Evolutionary conservation across 805 yeast species (phyloP).

Genomic region (Wickerhamomyces sydowiorum): DNA sequence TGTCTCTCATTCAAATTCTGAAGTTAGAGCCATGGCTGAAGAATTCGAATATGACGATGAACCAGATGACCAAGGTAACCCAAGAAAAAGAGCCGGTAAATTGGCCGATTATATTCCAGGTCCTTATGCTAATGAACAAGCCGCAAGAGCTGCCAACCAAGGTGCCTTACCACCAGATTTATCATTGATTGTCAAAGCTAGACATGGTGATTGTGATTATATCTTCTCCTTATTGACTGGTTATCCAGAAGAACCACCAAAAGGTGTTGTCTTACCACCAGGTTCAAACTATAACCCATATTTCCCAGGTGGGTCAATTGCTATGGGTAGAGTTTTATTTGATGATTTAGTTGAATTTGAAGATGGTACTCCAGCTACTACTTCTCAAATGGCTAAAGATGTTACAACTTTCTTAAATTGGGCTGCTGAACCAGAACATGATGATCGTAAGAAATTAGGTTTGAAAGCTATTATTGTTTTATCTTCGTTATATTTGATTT

Average conservation of each 20-base stretch:
- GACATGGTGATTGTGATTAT: slow-evolving; percentile 97
- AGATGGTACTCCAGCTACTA: slow-evolving; percentile 98
- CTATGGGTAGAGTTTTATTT: slow-evolving; percentile 97
- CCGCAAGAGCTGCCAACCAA: slow-evolving; percentile 99
- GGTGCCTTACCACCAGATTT: slow-evolving; percentile 99
- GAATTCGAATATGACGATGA: slow-evolving; percentile 98
- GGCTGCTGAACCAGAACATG: slow-evolving; percentile 98
- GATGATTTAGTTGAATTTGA: slow-evolving; percentile 98
- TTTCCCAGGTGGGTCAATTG: slow-evolving; percentile 99
- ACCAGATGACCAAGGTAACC: slow-evolving; percentile 97
- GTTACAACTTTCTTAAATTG: slow-evolving; percentile 94
- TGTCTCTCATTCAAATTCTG: slow-evolving; percentile 87
- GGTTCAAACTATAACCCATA: slow-evolving; percentile 98
- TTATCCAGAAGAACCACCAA: slow-evolving; percentile 98
- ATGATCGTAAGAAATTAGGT: slow-evolving; percentile 96
- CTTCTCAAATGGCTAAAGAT: slow-evolving; percentile 99
- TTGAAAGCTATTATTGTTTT: slow-evolving; percentile 81
- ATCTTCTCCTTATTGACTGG: slow-evolving; percentile 94
- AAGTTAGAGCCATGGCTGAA: slow-evolving; percentile 90
- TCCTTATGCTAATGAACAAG: slow-evolving; percentile 97
- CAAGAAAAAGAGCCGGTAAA: slow-evolving; percentile 97
- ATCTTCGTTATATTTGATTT: slow-evolving; percentile 71
- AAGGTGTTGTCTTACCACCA: slow-evolving; percentile 88
- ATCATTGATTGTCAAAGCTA: slow-evolving; percentile 94
- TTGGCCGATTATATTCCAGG: slow-evolving; percentile 92